Conservation (phyloP, 495 filamentous ascomycete species). For the Echria macrotheca region DNA sequence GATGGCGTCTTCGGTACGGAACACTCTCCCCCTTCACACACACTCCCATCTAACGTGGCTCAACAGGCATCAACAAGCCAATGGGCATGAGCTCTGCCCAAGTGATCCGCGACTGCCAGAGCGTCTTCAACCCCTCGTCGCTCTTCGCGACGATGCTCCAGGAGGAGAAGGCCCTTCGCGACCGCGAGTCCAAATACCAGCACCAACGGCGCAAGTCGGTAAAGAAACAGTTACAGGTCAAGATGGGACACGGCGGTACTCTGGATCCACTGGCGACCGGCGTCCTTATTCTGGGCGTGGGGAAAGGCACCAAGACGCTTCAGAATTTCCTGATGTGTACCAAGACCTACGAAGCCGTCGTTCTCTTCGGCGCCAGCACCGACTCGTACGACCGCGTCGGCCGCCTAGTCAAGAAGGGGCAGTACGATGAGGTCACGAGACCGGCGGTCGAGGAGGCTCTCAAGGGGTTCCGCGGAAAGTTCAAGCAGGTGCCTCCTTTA, state of each 20-base stretch:
- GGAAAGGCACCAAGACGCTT: constrained; percentile 79
- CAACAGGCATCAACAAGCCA: constrained; percentile 85
- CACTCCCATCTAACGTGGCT: background rate
- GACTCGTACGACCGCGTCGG: constrained; percentile 87
- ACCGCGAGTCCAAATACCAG: constrained; percentile 49
- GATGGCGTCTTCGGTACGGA: constrained; percentile 74
- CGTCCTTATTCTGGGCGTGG: constrained; percentile 82
- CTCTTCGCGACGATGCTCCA: constrained; percentile 70
- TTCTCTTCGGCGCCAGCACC: constrained; percentile 87
- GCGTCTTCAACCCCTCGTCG: constrained; percentile 71
- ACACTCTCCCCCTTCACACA: background rate
- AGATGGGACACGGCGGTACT: constrained; percentile 95
- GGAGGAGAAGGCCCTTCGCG: constrained; percentile 47
- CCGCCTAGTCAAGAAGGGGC: constrained; percentile 66
- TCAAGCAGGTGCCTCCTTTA: constrained; percentile 87
- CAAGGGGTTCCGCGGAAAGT: constrained; percentile 71
- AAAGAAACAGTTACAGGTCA: constrained; percentile 62
- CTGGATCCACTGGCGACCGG: constrained; percentile 92
- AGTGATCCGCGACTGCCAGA: constrained; percentile 77
- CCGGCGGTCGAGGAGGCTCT: constrained; percentile 73
- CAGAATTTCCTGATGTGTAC: constrained; percentile 74
- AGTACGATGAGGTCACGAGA: constrained; percentile 72
- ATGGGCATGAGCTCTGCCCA: constrained; percentile 76
- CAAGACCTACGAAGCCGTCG: constrained; percentile 84
- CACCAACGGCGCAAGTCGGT: constrained; percentile 45